These are phyloP conservation scores for Pseudoturritis turrita DNA, from an alignment of 345 rosid species.

Conservation along the genomic window DNA sequence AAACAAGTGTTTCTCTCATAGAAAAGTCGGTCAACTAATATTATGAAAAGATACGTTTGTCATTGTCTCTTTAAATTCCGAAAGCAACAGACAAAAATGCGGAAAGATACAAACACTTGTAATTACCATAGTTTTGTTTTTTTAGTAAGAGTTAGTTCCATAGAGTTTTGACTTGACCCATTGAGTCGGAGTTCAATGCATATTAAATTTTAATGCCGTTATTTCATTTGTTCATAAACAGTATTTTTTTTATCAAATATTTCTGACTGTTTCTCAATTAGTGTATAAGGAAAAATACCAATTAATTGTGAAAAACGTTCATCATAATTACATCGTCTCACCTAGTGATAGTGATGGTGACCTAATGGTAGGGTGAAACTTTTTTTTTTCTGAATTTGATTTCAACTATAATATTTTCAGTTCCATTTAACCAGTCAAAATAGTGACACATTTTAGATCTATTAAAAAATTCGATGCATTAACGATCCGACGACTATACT, in stretches of 20 bases:
- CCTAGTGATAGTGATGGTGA: too few relatives aligned
- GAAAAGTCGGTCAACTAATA: slow-evolving; percentile 30
- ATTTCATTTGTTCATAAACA: too few relatives aligned
- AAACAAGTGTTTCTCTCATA: slow-evolving; percentile 9
- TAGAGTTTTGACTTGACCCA: slow-evolving; percentile 8
- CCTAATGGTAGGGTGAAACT: too few relatives aligned
- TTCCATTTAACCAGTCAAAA: too few relatives aligned
- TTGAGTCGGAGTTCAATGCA: background rate
- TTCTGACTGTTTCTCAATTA: background rate
- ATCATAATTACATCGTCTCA: too few relatives aligned
- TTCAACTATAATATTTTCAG: too few relatives aligned
- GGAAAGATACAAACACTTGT: slow-evolving; percentile 25
- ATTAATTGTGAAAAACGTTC: too few relatives aligned
- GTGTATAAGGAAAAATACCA: too few relatives aligned
- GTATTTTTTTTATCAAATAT: background rate
- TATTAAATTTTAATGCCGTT: background rate
- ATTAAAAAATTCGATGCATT: too few relatives aligned
- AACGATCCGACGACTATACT: too few relatives aligned
- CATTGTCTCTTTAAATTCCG: slow-evolving; percentile 19
- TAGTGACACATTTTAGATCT: too few relatives aligned
- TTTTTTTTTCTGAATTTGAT: too few relatives aligned
- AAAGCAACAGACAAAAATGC: slow-evolving; percentile 28
- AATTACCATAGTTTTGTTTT: slow-evolving; percentile 20
- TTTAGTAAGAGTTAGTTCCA: background rate
- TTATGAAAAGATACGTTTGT: slow-evolving; percentile 20